Conservation (phyloP, 768 basidiomycete genomes). For the Lactarius vividus region DNA sequence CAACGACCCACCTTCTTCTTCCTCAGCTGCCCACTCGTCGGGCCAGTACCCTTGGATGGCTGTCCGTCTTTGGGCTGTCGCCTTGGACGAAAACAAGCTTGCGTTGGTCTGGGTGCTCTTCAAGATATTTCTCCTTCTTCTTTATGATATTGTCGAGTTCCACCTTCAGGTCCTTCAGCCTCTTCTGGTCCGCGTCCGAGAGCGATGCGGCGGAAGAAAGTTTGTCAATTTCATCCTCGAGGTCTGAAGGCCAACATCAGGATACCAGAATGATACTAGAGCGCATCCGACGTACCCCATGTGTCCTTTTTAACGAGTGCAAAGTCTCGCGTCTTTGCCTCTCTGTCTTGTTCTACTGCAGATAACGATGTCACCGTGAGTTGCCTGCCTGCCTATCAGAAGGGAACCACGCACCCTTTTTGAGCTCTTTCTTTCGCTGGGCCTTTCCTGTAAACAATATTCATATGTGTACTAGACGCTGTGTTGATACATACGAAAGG, state of each 20-base stretch:
- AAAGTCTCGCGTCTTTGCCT: constrained; percentile 82
- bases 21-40: constrained; percentile 33
- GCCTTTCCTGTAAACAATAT: constrained; percentile 68
- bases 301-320: constrained; percentile 96
- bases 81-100: constrained; percentile 66
- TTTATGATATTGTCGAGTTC: constrained; percentile 79
- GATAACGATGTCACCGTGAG: constrained; percentile 14
- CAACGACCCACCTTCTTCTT: constrained; percentile 46
- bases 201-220: constrained; percentile 50
- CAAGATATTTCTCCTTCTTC: constrained; percentile 89
- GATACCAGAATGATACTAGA: neutral
- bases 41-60: constrained; percentile 43
- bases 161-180: constrained; percentile 64
- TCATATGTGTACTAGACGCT: neutral
- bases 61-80: constrained; percentile 39
- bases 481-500: constrained; percentile 60
- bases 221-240: constrained; percentile 76
- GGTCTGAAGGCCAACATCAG: constrained; percentile 44
- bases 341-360: constrained; percentile 87
- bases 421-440: constrained; percentile 89
- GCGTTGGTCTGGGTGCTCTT: constrained; percentile 90
- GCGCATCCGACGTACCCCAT: constrained; percentile 48
- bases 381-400: neutral
- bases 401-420: constrained; percentile 63
- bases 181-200: constrained; percentile 55